Evolutionary conservation across 257 asterid genomes (phyloP).

Genomic region (Buddleja alternifolia): DNA sequence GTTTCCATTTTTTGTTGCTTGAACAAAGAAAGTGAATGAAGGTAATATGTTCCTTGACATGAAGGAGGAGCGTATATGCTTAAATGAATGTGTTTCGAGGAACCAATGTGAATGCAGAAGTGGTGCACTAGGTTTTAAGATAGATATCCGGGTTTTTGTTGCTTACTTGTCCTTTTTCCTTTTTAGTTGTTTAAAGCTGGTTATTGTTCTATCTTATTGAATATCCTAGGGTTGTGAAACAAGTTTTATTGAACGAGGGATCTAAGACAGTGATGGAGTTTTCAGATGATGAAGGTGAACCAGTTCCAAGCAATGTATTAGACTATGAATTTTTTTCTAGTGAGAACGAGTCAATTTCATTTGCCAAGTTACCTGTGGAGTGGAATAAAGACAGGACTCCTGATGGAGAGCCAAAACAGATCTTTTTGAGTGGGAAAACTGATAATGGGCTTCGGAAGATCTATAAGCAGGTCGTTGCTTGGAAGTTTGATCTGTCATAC

Average conservation of each 20-base stretch:
- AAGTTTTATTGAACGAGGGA: slow-evolving; percentile 13
- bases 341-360: slow-evolving; percentile 52
- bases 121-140: too few species aligned
- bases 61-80: too few species aligned
- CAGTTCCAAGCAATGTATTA: slow-evolving; percentile 43
- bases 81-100: too few species aligned
- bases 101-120: too few species aligned
- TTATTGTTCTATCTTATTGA: neutral
- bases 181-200: neutral
- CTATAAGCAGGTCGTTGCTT: slow-evolving; percentile 67
- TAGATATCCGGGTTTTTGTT: neutral
- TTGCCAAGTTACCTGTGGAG: slow-evolving; percentile 57
- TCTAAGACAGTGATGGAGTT: slow-evolving; percentile 51
- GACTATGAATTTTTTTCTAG: slow-evolving; percentile 56
- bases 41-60: too few species aligned
- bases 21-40: too few species aligned
- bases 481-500: slow-evolving; percentile 66
- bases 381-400: slow-evolving; percentile 42
- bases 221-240: slow-evolving; percentile 25
- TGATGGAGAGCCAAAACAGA: slow-evolving; percentile 35
- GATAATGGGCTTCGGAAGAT: slow-evolving; percentile 72
- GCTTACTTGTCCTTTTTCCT: neutral
- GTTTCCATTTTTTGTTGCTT: too few species aligned
- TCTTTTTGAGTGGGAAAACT: slow-evolving; percentile 59
- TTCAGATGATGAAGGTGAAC: slow-evolving; percentile 79